These are phyloP conservation scores for Xylaria longipes DNA, from an alignment of 495 filamentous ascomycete species.

Conservation along the genomic window DNA sequence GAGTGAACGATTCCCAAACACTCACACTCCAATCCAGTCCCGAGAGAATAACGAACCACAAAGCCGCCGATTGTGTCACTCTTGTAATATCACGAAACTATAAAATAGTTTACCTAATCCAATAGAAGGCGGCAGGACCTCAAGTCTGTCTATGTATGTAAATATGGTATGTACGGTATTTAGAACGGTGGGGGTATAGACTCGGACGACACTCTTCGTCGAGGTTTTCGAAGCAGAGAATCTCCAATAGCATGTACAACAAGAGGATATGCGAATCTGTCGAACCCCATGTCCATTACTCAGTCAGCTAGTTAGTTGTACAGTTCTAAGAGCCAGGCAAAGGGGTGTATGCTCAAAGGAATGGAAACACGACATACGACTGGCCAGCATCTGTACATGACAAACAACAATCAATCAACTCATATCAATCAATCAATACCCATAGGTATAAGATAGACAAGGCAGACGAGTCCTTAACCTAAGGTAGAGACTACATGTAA, in stretches of 20 bases:
- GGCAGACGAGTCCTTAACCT: neutral
- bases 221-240: neutral
- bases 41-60: neutral
- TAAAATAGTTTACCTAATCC: neutral
- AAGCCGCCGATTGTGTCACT: neutral
- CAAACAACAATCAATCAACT: neutral
- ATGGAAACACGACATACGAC: neutral
- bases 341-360: neutral
- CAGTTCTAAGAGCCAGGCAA: neutral
- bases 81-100: conserved; percentile 11
- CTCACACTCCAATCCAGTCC: neutral
- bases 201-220: neutral
- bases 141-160: neutral
- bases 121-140: neutral
- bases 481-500: too few relatives aligned
- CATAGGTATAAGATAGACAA: neutral
- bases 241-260: conserved; percentile 16
- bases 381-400: neutral
- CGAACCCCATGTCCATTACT: neutral
- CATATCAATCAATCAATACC: neutral
- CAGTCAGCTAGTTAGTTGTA: neutral
- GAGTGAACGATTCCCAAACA: neutral
- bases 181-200: conserved; percentile 1
- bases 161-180: neutral
- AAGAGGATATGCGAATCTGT: neutral